Conservation (phyloP, 768 basidiomycete genomes). For the Dictyophora rubrovolvata region DNA sequence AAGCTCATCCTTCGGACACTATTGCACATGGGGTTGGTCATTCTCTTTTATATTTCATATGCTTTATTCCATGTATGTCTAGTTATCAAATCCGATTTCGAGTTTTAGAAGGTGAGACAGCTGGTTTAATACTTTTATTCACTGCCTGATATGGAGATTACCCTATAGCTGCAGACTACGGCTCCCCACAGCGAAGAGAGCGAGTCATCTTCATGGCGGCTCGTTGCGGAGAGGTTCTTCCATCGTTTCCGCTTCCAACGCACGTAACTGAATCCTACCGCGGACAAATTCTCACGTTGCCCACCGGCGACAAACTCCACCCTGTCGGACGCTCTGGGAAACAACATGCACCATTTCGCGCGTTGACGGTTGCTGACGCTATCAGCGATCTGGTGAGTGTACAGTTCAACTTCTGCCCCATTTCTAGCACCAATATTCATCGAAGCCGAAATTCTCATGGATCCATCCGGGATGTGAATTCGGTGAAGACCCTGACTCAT, state of each 20-base stretch:
- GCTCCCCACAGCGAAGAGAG: conserved; percentile 56
- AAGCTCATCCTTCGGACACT: conserved; percentile 57
- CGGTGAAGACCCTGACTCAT: neutral
- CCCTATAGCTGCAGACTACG: conserved; percentile 34
- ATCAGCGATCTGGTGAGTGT: conserved; percentile 56
- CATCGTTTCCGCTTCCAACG: conserved; percentile 54
- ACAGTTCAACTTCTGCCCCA: neutral
- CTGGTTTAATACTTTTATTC: neutral
- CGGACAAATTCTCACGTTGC: conserved; percentile 28
- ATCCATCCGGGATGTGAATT: conserved; percentile 18
- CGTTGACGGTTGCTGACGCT: conserved; percentile 54
- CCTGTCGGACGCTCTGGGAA: conserved; percentile 36
- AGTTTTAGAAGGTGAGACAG: conserved; percentile 54
- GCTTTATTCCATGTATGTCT: conserved; percentile 8
- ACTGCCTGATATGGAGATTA: neutral
- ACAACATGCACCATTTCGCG: conserved; percentile 44
- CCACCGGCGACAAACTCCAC: conserved; percentile 31
- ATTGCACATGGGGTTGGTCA: conserved; percentile 49
- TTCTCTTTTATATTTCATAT: conserved; percentile 7
- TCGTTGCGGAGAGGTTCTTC: conserved; percentile 43
- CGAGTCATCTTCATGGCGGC: conserved; percentile 65
- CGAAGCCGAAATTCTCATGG: conserved; percentile 65
- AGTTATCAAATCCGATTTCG: conserved; percentile 61
- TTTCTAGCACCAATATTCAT: neutral
- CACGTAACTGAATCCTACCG: conserved; percentile 33